These are phyloP conservation scores for Balakata baccata DNA, from an alignment of 345 rosid genomes.

Conservation along the genomic window DNA sequence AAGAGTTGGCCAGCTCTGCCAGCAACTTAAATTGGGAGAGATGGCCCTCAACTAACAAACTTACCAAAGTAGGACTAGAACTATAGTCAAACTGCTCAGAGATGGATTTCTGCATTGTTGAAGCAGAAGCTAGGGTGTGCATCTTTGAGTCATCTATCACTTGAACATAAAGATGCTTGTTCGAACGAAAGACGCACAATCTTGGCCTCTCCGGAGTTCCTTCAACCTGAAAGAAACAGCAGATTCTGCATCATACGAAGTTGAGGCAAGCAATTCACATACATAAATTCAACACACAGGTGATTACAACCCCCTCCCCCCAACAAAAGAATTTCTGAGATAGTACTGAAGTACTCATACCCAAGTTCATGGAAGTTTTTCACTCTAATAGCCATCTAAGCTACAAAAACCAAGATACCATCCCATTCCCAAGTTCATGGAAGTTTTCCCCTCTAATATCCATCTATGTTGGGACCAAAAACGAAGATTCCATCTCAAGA, in stretches of 20 bases:
- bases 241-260: neutral
- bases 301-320: neutral
- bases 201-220: slow-evolving; percentile 92
- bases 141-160: slow-evolving; percentile 96
- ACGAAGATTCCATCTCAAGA: neutral
- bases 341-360: no score
- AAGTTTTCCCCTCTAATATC: neutral
- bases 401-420: neutral
- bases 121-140: slow-evolving; percentile 92
- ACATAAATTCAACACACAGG: neutral
- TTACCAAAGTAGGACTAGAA: slow-evolving; percentile 78
- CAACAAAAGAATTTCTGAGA: no score
- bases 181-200: slow-evolving; percentile 75
- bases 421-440: no score
- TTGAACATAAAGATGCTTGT: slow-evolving; percentile 86
- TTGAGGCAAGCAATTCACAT: neutral
- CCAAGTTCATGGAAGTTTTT: no score
- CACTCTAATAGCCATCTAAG: neutral
- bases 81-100: slow-evolving; percentile 57
- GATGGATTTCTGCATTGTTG: slow-evolving; percentile 74
- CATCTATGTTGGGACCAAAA: neutral
- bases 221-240: slow-evolving; percentile 42
- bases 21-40: neutral
- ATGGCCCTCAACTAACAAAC: slow-evolving; percentile 23
- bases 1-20: neutral